phyloP scores from a whole-genome alignment of 2,329 filamentous ascomycete species.

The Fusarium austroafricanum region DNA sequence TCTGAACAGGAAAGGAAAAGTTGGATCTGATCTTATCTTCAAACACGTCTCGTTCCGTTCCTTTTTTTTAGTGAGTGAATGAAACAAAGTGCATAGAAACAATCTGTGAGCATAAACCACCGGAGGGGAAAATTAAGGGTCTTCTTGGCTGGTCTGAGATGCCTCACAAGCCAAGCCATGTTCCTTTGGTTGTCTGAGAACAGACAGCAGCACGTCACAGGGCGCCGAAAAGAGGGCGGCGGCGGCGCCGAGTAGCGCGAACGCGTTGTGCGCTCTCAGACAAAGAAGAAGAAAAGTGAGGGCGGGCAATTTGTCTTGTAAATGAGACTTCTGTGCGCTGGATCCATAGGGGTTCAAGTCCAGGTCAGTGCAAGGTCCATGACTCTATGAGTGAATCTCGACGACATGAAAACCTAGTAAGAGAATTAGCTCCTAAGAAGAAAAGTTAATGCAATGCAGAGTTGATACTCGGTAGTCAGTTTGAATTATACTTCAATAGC shows the following conservation, averaged over 20 bases:
- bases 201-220: conserved; percentile 18
- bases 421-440: too few relatives aligned
- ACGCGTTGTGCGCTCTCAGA: conserved; percentile 25
- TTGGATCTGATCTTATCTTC: conserved; percentile 19
- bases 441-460: too few relatives aligned
- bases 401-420: neutral
- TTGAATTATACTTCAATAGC: neutral
- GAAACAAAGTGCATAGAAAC: conserved; percentile 26
- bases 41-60: conserved; percentile 31
- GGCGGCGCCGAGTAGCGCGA: conserved; percentile 7
- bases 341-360: conserved; percentile 5
- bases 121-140: conserved; percentile 8
- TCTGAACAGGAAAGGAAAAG: conserved; percentile 36
- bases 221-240: conserved; percentile 19
- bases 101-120: neutral
- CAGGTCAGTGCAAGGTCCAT: neutral
- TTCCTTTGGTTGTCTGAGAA: conserved; percentile 11
- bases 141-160: conserved; percentile 2
- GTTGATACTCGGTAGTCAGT: too few relatives aligned
- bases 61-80: conserved; percentile 27
- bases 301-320: conserved; percentile 21
- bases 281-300: conserved; percentile 1
- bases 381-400: neutral
- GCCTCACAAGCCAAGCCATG: conserved; percentile 1
- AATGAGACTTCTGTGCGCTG: conserved; percentile 36